A percentile compares a stretch with the other conserved stretches of the same genome.
These are phyloP conservation scores for Euphorbia peplus DNA, from an alignment of 345 rosid species.

Conservation along the genomic window DNA sequence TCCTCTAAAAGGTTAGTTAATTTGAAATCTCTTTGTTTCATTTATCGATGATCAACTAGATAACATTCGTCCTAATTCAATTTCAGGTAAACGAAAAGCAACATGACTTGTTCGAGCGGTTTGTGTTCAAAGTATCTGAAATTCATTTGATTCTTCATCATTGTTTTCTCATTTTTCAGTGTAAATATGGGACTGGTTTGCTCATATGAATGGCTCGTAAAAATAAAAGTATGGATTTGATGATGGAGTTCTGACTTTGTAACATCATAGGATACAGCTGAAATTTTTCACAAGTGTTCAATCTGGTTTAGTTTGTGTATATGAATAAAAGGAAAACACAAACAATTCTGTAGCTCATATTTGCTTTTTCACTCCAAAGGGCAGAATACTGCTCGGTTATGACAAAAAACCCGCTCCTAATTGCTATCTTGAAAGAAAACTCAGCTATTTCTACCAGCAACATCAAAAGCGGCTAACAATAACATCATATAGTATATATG, in stretches of 20 bases:
- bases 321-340: conserved; percentile 3
- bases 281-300: conserved; percentile 3
- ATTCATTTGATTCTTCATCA: conserved; percentile 32
- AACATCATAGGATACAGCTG: conserved; percentile 13
- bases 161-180: conserved; percentile 29
- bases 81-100: conserved; percentile 25
- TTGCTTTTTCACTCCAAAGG: too few relatives aligned
- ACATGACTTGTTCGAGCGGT: conserved; percentile 21
- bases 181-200: conserved; percentile 31
- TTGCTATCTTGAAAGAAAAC: too few relatives aligned
- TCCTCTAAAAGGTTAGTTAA: conserved; percentile 30
- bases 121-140: conserved; percentile 14
- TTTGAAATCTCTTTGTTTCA: background rate
- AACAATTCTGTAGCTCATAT: too few relatives aligned
- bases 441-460: too few relatives aligned
- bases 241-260: conserved; percentile 8
- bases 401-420: too few relatives aligned
- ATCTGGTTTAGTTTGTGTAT: conserved; percentile 19
- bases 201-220: conserved; percentile 21
- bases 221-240: conserved; percentile 16
- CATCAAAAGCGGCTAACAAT: too few relatives aligned
- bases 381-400: too few relatives aligned
- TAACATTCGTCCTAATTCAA: conserved; percentile 2
- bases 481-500: too few relatives aligned
- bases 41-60: background rate